Percentiles rank a stretch among this genome's conserved stretches.
These are phyloP conservation scores for Saksenaea oblongispora DNA, from an alignment of 371 early-diverging fungal genomes.

Conservation along the genomic window DNA sequence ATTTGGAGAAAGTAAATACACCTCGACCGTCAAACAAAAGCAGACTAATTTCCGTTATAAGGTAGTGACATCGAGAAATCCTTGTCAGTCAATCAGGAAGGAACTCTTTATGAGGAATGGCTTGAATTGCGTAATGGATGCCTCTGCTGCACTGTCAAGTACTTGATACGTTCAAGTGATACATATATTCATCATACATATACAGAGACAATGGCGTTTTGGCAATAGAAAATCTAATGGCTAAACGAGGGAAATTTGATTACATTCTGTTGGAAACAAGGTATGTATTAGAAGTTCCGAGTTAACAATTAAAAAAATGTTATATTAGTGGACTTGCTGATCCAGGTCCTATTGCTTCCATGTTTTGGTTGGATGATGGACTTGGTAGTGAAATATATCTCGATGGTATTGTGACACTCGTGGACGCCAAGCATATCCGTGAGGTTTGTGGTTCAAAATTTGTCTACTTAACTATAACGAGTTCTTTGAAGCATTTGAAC, in stretches of 20 bases:
- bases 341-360: conserved; percentile 91
- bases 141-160: conserved; percentile 96
- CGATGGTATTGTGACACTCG: conserved; percentile 93
- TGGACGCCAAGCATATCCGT: conserved; percentile 84
- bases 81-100: conserved; percentile 77
- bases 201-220: conserved; percentile 88
- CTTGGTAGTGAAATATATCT: conserved; percentile 86
- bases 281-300: conserved; percentile 12
- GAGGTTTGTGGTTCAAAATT: conserved; percentile 27
- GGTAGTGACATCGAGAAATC: conserved; percentile 94
- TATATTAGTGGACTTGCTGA: conserved; percentile 69
- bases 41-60: conserved; percentile 15
- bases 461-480: not conserved
- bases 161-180: conserved; percentile 11
- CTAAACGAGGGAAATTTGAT: conserved; percentile 88
- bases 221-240: conserved; percentile 93
- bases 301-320: not conserved
- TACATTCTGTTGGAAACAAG: conserved; percentile 94
- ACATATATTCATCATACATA: not conserved
- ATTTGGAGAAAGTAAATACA: conserved; percentile 70
- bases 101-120: conserved; percentile 93
- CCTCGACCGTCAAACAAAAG: not conserved
- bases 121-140: conserved; percentile 96
- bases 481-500: conserved; percentile 41
- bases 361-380: conserved; percentile 97